These are phyloP conservation scores for Penium margaritaceum DNA, from an alignment of 139 green algal genomes.

Conservation along the genomic window DNA sequence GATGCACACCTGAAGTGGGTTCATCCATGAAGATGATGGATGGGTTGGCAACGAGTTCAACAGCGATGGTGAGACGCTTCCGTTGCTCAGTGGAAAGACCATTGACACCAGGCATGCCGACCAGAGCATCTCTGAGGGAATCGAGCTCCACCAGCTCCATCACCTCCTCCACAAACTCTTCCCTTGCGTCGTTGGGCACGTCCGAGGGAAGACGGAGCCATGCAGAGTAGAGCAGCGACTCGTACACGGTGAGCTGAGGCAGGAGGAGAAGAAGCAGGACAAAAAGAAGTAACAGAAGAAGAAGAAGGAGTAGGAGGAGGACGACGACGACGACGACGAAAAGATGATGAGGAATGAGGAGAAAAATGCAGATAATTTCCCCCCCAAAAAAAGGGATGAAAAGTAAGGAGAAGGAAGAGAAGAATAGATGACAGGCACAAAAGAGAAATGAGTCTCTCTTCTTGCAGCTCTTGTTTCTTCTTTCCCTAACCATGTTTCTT, in stretches of 20 bases:
- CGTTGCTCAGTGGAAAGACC: slow-evolving; percentile 73
- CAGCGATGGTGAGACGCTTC: slow-evolving; percentile 84
- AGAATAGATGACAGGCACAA: too few species aligned
- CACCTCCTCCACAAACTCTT: slow-evolving; percentile 61
- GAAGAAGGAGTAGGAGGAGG: too few species aligned
- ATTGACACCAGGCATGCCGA: slow-evolving; percentile 45
- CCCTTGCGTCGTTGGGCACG: slow-evolving; percentile 15
- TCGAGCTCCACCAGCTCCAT: slow-evolving; percentile 69
- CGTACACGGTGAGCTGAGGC: slow-evolving; percentile 56
- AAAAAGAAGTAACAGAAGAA: too few species aligned
- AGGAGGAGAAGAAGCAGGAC: too few species aligned
- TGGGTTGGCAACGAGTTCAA: slow-evolving; percentile 80
- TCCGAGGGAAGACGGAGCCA: slow-evolving; percentile 54
- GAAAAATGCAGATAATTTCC: too few species aligned
- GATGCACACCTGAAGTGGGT: slow-evolving; percentile 23
- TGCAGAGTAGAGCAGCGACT: slow-evolving; percentile 60
- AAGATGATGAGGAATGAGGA: too few species aligned
- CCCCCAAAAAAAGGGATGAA: too few species aligned
- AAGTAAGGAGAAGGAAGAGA: too few species aligned
- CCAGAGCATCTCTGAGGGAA: slow-evolving; percentile 48
- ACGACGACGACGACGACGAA: too few species aligned
- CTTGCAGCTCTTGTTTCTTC: too few species aligned
- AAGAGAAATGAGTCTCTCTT: too few species aligned
- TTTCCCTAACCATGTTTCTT: too few species aligned
- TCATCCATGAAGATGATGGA: slow-evolving; percentile 55